Evolutionary conservation across 2,329 filamentous ascomycete species (phyloP).

Genomic region (Penicillium sp.): DNA sequence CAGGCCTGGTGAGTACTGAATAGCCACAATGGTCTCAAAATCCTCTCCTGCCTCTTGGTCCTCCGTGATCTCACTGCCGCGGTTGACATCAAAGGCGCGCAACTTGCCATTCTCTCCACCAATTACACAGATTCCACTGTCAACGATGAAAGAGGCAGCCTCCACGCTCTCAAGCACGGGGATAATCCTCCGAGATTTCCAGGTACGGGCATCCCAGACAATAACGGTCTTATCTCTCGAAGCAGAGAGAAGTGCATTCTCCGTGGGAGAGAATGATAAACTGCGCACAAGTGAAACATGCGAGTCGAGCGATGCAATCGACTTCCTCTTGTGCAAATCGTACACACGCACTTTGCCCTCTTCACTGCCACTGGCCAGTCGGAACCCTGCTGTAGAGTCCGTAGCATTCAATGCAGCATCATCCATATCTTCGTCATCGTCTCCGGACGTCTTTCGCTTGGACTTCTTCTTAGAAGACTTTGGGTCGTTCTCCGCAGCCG

Average conservation of each 20-base stretch:
- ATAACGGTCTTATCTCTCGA: slow-evolving; percentile 92
- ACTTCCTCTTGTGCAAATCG: slow-evolving; percentile 79
- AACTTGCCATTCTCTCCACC: slow-evolving; percentile 78
- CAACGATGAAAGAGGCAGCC: slow-evolving; percentile 69
- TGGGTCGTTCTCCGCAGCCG: slow-evolving; percentile 39
- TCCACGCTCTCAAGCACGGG: slow-evolving; percentile 84
- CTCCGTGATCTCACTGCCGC: slow-evolving; percentile 70
- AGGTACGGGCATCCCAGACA: slow-evolving; percentile 80
- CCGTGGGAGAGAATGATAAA: slow-evolving; percentile 70
- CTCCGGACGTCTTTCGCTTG: slow-evolving; percentile 25
- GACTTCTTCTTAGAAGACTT: slow-evolving; percentile 45
- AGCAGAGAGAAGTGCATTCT: slow-evolving; percentile 73
- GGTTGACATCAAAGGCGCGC: slow-evolving; percentile 74
- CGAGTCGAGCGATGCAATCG: slow-evolving; percentile 73
- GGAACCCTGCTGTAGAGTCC: slow-evolving; percentile 58
- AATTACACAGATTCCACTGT: slow-evolving; percentile 69
- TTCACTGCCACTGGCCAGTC: slow-evolving; percentile 85
- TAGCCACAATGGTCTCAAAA: slow-evolving; percentile 64
- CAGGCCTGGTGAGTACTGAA: slow-evolving; percentile 60
- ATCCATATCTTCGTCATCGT: slow-evolving; percentile 41
- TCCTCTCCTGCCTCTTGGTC: slow-evolving; percentile 61
- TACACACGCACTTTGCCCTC: slow-evolving; percentile 89
- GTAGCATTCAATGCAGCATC: slow-evolving; percentile 39
- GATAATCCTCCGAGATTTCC: slow-evolving; percentile 75
- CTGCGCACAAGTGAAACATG: slow-evolving; percentile 93